A percentile compares a stretch with the other conserved stretches of the same genome.
These are phyloP conservation scores for Chytriomyces sp. DNA, from an alignment of 192 early-diverging fungal species.

Conservation along the genomic window DNA sequence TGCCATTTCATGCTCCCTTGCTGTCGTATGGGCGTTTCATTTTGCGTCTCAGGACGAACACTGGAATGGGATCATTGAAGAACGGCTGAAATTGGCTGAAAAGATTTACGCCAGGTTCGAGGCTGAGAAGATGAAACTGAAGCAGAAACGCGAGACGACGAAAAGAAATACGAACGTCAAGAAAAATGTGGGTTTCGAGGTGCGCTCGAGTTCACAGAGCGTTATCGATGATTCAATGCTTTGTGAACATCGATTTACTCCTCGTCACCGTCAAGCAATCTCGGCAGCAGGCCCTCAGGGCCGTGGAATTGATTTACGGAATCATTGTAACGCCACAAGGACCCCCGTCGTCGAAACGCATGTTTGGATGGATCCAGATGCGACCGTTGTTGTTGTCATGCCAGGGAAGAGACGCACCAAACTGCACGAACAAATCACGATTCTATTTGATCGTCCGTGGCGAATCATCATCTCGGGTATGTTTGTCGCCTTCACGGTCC, in stretches of 20 bases:
- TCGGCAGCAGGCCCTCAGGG: no score
- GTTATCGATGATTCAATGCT: no score
- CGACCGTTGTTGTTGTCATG: not conserved
- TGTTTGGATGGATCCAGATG: no score
- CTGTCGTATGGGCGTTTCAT: not conserved
- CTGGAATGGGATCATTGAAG: slow-evolving; percentile 18
- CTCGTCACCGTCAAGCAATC: no score
- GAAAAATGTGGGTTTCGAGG: not conserved
- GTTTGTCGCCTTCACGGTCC: slow-evolving; percentile 3
- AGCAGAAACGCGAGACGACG: not conserved
- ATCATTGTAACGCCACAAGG: no score
- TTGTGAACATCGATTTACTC: no score
- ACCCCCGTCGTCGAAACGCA: no score
- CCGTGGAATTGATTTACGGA: no score
- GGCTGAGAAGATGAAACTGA: not conserved
- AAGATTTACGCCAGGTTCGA: not conserved
- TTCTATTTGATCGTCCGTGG: slow-evolving; percentile 12
- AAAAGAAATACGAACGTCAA: not conserved
- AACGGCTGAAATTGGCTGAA: slow-evolving; percentile 9
- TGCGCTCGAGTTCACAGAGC: no score
- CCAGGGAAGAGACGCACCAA: not conserved
- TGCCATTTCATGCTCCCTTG: not conserved
- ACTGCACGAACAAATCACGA: not conserved
- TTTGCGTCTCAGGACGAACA: not conserved
- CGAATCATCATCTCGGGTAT: slow-evolving; percentile 12